Percentiles rank a stretch among this genome's conserved stretches.
Conservation (phyloP, 108 stramenopile species). For the Bacterosira constricta region DNA sequence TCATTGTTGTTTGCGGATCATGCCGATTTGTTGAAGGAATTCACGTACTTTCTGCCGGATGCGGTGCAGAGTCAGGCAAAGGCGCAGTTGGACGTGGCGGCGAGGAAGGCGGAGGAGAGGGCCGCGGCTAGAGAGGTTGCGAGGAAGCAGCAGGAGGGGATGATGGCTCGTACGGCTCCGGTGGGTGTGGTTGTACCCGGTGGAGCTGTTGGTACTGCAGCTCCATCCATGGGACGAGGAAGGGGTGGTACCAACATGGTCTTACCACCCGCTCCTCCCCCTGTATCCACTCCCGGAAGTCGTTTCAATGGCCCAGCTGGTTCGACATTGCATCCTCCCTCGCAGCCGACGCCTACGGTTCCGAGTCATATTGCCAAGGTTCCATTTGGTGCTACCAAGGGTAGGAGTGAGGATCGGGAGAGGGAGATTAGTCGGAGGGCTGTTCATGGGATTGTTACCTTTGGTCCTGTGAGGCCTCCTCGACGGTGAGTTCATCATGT, state of each 20-base stretch:
- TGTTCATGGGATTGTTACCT: conserved; percentile 74
- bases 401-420: conserved; percentile 73
- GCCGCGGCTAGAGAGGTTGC: conserved; percentile 44
- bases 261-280: conserved; percentile 21
- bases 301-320: no score
- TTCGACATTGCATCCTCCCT: conserved; percentile 9
- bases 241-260: neutral
- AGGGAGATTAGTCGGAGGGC: conserved; percentile 65
- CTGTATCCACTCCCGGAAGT: neutral
- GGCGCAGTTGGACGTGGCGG: conserved; percentile 84
- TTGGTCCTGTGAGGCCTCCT: conserved; percentile 79
- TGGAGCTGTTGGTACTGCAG: conserved; percentile 16
- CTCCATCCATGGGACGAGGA: neutral
- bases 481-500: conserved; percentile 44
- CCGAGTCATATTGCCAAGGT: conserved; percentile 44
- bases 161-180: neutral
- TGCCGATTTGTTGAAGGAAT: conserved; percentile 96
- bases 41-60: conserved; percentile 99
- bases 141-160: conserved; percentile 16
- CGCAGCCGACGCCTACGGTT: conserved; percentile 16
- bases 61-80: conserved; percentile 98
- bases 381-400: conserved; percentile 85
- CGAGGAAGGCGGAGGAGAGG: conserved; percentile 84
- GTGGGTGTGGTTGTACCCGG: neutral
- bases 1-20: conserved; percentile 97